phyloP scores from a whole-genome alignment of 2,329 filamentous ascomycete genomes.

The Boeremia lycopersici region DNA sequence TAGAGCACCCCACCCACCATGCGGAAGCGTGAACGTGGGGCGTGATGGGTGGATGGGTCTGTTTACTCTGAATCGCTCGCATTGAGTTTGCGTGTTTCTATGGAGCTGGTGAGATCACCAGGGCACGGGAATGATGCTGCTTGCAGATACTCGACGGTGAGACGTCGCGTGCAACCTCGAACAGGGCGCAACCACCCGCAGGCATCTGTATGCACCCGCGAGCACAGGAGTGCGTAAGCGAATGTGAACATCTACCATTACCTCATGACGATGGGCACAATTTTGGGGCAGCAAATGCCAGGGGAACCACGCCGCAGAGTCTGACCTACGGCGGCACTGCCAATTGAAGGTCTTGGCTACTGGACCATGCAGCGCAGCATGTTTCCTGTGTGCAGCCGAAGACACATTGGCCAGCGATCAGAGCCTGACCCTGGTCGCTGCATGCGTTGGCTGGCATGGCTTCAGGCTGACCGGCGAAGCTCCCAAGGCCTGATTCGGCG shows the following conservation, averaged over 20 bases:
- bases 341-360: slow-evolving; percentile 36
- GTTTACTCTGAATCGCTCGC: slow-evolving; percentile 11
- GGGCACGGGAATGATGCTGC: slow-evolving; percentile 14
- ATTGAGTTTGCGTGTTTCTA: slow-evolving; percentile 16
- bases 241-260: slow-evolving; percentile 1
- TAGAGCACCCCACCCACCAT: slow-evolving; percentile 37
- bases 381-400: slow-evolving; percentile 32
- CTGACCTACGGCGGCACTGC: slow-evolving; percentile 33
- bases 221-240: slow-evolving; percentile 3
- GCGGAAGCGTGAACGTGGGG: slow-evolving; percentile 29
- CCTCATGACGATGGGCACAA: slow-evolving; percentile 8
- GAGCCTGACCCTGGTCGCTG: slow-evolving; percentile 42
- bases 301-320: slow-evolving; percentile 13
- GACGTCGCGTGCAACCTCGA: slow-evolving; percentile 4
- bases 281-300: slow-evolving; percentile 8
- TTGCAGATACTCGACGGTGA: slow-evolving; percentile 12
- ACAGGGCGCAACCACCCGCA: slow-evolving; percentile 9
- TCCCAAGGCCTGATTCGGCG: slow-evolving; percentile 35
- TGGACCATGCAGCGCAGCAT: slow-evolving; percentile 34
- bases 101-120: slow-evolving; percentile 5
- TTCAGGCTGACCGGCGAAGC: slow-evolving; percentile 33
- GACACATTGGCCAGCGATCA: slow-evolving; percentile 41
- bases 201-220: not conserved
- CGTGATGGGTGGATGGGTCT: slow-evolving; percentile 9
- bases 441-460: slow-evolving; percentile 37